A percentile compares a stretch with the other conserved stretches of the same genome.
These are phyloP conservation scores for Wickerhamiella musiphila DNA, from an alignment of 805 yeast genomes.

Conservation along the genomic window DNA sequence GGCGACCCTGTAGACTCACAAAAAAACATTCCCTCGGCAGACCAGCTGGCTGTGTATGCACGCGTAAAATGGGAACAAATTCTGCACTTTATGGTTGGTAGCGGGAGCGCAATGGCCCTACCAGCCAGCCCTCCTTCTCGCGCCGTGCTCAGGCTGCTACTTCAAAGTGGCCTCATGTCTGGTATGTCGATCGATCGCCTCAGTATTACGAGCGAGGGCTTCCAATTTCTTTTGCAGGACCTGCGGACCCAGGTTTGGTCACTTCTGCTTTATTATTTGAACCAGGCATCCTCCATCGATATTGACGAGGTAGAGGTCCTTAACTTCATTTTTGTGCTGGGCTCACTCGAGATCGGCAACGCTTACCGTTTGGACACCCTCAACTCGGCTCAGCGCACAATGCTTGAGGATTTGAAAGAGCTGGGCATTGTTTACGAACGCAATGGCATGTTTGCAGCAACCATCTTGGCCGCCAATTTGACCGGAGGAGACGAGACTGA, in stretches of 20 bases:
- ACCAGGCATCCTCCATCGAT: conserved; percentile 62
- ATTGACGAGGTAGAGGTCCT: conserved; percentile 95
- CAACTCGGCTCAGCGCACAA: conserved; percentile 62
- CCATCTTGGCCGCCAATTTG: conserved; percentile 72
- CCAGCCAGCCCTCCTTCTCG: conserved; percentile 51
- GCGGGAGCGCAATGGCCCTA: conserved; percentile 25
- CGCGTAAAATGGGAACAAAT: conserved; percentile 86
- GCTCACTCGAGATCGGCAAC: conserved; percentile 79
- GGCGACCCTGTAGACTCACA: conserved; percentile 45
- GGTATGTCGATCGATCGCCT: conserved; percentile 23
- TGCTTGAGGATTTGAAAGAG: conserved; percentile 80
- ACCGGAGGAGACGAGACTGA: conserved; percentile 68
- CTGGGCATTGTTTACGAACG: conserved; percentile 71
- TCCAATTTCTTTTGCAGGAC: conserved; percentile 85
- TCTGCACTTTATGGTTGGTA: conserved; percentile 94
- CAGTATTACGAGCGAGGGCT: conserved; percentile 76
- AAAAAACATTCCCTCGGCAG: conserved; percentile 33
- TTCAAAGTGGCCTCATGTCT: conserved; percentile 79
- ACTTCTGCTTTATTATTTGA: conserved; percentile 65
- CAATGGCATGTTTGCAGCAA: conserved; percentile 87
- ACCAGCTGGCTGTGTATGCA: conserved; percentile 61
- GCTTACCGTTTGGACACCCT: conserved; percentile 59
- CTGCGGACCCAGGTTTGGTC: conserved; percentile 94
- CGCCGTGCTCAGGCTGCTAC: conserved; percentile 63
- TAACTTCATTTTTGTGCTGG: conserved; percentile 83